Base-by-base conservation (phyloP, 805 yeast genomes). In the Priceomyces medius region DNA sequence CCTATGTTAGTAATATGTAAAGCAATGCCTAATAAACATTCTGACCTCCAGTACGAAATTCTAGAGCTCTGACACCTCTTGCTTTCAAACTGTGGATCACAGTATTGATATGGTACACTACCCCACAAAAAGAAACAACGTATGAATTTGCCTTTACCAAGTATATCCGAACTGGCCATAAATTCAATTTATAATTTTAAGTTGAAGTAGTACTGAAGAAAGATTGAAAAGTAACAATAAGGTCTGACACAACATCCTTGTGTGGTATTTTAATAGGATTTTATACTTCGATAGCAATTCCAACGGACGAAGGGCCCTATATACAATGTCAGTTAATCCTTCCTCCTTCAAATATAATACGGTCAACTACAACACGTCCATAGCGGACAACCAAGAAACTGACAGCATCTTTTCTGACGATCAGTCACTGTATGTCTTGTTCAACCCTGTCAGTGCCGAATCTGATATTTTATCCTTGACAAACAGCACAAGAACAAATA, bases 401-500 rank as follows among this genome's bases (percentile, higher is more conserved):
- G 47, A 42, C 35, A 50, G 55, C 31, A 56, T 56, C 8, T 38
- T 57, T 17, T 50, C 56, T 3, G 61, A 57, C 19, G 50, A 46
- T 27, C 58, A 56, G 35, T 53, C 58, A 6, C 53, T 52, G 47
- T 57, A 59, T 58, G 63, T 61, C 19, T 46, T 61, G 19, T 61
- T 61, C 29, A 52, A 59, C 41, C 66, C 66, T 5, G 31, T 32
- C 3, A 44, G 37, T 31, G 45, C 38, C 7, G 62, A 50, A 12
- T 56, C 61, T 0, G 66, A 61, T 46, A 60, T 61, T 21, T 44
- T 61, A 39, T 59, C 64, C 7, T 41, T 53, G 7, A 57, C 64
- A 9, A 54, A 55, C 31, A 52, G 55, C 3, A 29, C 48, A 9
- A 46, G 45, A 16, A 41, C 38, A 26, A 31, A 35, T 12, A 47